Evolutionary conservation across 2,329 filamentous ascomycete genomes (phyloP).

Genomic region (Stenocarpella maydis): DNA sequence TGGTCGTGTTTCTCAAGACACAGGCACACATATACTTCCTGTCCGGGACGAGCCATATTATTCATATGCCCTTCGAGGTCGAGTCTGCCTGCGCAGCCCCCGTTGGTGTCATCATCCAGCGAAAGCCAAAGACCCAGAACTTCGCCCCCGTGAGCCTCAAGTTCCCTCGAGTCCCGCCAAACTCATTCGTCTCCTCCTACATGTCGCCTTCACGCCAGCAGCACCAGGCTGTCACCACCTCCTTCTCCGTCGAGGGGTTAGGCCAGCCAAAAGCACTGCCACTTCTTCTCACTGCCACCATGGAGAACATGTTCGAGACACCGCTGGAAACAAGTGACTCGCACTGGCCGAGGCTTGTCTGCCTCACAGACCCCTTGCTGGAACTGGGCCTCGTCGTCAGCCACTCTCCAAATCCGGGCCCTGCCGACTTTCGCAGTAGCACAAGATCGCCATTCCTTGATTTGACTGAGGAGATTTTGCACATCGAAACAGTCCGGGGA

Average conservation of each 20-base stretch:
- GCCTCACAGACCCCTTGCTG: conserved; percentile 83
- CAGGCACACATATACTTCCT: conserved; percentile 95
- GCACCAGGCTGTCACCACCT: conserved; percentile 51
- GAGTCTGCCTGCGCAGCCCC: conserved; percentile 86
- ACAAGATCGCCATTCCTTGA: conserved; percentile 69
- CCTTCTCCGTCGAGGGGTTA: conserved; percentile 65
- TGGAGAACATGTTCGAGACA: conserved; percentile 67
- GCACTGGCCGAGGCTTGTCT: conserved; percentile 79
- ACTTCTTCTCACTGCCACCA: conserved; percentile 59
- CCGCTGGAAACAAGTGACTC: conserved; percentile 61
- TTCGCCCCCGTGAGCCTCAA: conserved; percentile 61
- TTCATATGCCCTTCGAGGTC: conserved; percentile 95
- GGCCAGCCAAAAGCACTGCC: conserved; percentile 64
- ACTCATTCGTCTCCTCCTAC: conserved; percentile 82
- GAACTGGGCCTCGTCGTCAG: conserved; percentile 86
- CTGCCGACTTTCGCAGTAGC: conserved; percentile 49
- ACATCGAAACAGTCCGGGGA: conserved; percentile 72
- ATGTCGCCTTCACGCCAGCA: conserved; percentile 59
- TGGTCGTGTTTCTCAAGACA: conserved; percentile 91
- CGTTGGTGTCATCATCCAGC: conserved; percentile 84
- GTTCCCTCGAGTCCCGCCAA: conserved; percentile 73
- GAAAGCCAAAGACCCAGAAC: conserved; percentile 69
- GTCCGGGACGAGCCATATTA: conserved; percentile 83
- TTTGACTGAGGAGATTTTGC: conserved; percentile 81
- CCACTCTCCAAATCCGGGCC: conserved; percentile 53